Base-by-base conservation (phyloP, 768 basidiomycete species). In the Suillus brevipes region DNA sequence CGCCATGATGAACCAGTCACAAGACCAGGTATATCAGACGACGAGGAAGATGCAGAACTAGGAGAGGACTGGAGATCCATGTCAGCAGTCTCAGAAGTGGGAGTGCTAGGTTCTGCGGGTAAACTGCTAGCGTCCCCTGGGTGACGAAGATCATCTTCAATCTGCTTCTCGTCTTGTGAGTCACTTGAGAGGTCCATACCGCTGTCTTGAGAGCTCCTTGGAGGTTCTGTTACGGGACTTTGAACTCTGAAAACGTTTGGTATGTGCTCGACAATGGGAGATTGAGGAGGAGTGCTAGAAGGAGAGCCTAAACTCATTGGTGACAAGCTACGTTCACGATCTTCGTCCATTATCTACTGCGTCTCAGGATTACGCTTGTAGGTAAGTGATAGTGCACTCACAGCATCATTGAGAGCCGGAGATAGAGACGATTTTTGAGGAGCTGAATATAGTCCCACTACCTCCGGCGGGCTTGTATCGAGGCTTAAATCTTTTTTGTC, bases 271-370 rank as follows among this genome's bases (percentile, higher is more conserved):
- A 7, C 60, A 37, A 64, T 42, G 6, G 70, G 73, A 5, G 74
- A 68, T 38, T 68, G 74, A 52, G 75, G 66, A 42, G 80, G 79
- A 12, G 79, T 80, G 65, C 78, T 80, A 20, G 77, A 67, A 8
- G 80, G 72, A 8, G 85, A 85, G 67, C 83, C 86, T 50, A 88
- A 78, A 62, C 88, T 88, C 86, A 87, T 87, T 1, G 85, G 86
- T 57, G 86, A 85, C 55, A 85, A 76, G 73, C 83, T 88, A 64
- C 84, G 77, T 20, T 82, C 80, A 60, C 64, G 75, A 61, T 73
- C 75, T 49, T 69, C 68, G 57, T 60, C 61, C 50, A 65, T 66
- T 77, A 68, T 78, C 77, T 72, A 73, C 71, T 61, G 47, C 37
- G 62, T n/a, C 73, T 77, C 71, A 78, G 75, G 69, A 63, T 56